These are phyloP conservation scores for Sequoia sempervirens DNA, from an alignment of 75 land plant species.

Conservation along the genomic window DNA sequence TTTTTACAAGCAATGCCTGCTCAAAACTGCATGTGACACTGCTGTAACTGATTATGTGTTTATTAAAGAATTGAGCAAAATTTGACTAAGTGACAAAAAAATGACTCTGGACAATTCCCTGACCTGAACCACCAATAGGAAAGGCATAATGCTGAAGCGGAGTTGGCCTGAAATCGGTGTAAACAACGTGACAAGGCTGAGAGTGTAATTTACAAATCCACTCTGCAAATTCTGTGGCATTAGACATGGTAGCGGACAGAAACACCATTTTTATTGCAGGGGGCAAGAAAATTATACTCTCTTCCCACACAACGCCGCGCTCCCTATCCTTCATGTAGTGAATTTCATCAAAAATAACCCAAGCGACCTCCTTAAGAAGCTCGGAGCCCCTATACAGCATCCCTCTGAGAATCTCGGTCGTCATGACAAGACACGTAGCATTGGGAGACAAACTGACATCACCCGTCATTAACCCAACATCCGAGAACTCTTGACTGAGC, in stretches of 20 bases:
- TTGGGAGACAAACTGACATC: conserved; percentile 53
- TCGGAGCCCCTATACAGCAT: conserved; percentile 63
- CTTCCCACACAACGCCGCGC: conserved; percentile 63
- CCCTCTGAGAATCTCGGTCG: conserved; percentile 53
- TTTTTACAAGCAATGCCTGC: no score
- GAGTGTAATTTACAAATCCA: conserved; percentile 56
- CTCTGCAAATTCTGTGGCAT: conserved; percentile 62
- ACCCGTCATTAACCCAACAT: conserved; percentile 60
- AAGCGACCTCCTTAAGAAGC: conserved; percentile 55
- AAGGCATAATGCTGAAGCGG: conserved; percentile 53
- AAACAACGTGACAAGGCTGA: conserved; percentile 61
- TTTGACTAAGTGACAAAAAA: background rate
- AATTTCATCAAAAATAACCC: conserved; percentile 64
- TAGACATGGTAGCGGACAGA: conserved; percentile 59
- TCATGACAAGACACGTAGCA: conserved; percentile 54
- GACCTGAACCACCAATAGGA: conserved; percentile 48
- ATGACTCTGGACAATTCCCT: background rate
- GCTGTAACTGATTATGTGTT: no score
- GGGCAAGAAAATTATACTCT: conserved; percentile 53
- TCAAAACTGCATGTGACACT: no score
- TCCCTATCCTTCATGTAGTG: conserved; percentile 64
- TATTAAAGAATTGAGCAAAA: background rate
- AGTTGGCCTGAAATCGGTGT: conserved; percentile 59
- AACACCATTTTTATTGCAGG: conserved; percentile 64
- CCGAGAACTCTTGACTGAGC: conserved; percentile 51